A percentile compares a stretch with the other conserved stretches of the same genome.
Conservation (phyloP, 2,329 filamentous ascomycete species). For the Aspergillus tamarii region DNA sequence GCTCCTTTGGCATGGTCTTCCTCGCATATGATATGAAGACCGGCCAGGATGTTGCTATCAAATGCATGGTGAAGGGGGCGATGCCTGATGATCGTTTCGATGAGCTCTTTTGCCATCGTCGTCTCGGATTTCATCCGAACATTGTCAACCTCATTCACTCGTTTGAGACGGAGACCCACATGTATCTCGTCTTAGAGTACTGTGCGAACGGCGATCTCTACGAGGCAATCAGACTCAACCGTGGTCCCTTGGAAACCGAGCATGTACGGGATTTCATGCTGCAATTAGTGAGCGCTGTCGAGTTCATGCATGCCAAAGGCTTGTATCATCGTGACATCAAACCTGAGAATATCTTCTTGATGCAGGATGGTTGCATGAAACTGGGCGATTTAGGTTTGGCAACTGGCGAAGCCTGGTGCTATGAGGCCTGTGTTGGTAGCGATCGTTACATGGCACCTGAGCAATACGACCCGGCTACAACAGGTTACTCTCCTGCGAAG, state of each 20-base stretch:
- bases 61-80: conserved; percentile 86
- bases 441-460: conserved; percentile 99
- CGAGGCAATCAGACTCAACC: conserved; percentile 88
- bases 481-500: conserved; percentile 88
- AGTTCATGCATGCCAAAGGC: conserved; percentile 86
- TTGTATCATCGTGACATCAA: conserved; percentile 98
- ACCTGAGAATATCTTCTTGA: conserved; percentile 97
- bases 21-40: conserved; percentile 80
- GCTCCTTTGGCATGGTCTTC: conserved; percentile 98
- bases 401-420: conserved; percentile 85
- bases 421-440: conserved; percentile 91
- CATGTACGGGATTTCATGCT: conserved; percentile 98
- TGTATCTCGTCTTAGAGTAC: conserved; percentile 92
- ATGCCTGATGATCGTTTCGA: conserved; percentile 71
- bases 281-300: conserved; percentile 84
- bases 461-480: conserved; percentile 86
- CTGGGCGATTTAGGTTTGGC: conserved; percentile 95
- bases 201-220: conserved; percentile 95
- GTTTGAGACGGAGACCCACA: conserved; percentile 88
- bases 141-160: conserved; percentile 90
- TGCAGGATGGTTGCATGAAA: conserved; percentile 85
- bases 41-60: conserved; percentile 84
- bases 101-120: conserved; percentile 71
- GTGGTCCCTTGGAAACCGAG: conserved; percentile 89
- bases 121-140: conserved; percentile 79